Conservation (phyloP, 106 monocot species). For the Allium cepa region DNA sequence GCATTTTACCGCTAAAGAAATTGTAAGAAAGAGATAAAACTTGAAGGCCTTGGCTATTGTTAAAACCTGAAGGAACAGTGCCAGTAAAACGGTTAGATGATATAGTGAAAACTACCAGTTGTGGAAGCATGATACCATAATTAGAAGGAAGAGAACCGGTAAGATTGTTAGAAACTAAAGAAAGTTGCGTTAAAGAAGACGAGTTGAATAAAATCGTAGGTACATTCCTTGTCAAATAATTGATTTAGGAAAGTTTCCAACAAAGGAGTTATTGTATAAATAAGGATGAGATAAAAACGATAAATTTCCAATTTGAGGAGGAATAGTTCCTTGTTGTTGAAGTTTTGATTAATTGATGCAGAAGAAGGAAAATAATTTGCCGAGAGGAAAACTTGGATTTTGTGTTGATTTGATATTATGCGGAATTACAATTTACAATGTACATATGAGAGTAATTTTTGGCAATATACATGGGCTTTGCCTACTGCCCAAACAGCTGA, state of each 20-base stretch:
- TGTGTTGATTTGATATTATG: too few species aligned
- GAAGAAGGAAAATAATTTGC: too few species aligned
- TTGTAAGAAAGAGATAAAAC: not conserved
- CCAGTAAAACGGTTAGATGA: not conserved
- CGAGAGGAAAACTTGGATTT: too few species aligned
- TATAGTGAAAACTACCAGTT: not conserved
- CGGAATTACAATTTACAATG: too few species aligned
- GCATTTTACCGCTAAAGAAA: slow-evolving; percentile 5
- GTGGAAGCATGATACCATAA: not conserved
- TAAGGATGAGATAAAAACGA: slow-evolving; percentile 4
- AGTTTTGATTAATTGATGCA: too few species aligned
- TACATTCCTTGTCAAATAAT: slow-evolving; percentile 9
- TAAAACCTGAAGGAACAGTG: not conserved
- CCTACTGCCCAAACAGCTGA: too few species aligned
- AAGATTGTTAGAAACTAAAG: slow-evolving; percentile 7
- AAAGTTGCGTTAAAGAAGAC: slow-evolving; percentile 1
- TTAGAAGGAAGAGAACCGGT: slow-evolving; percentile 2
- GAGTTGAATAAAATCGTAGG: slow-evolving; percentile 14
- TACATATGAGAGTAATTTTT: too few species aligned
- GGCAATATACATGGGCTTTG: too few species aligned
- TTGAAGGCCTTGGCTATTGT: not conserved
- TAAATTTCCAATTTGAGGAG: slow-evolving; percentile 14
- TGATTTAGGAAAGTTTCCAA: slow-evolving; percentile 8
- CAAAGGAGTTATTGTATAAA: slow-evolving; percentile 3
- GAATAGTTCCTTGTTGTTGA: slow-evolving; percentile 12